These are phyloP conservation scores for Gossypium turneri DNA, from an alignment of 345 rosid species.

Conservation along the genomic window DNA sequence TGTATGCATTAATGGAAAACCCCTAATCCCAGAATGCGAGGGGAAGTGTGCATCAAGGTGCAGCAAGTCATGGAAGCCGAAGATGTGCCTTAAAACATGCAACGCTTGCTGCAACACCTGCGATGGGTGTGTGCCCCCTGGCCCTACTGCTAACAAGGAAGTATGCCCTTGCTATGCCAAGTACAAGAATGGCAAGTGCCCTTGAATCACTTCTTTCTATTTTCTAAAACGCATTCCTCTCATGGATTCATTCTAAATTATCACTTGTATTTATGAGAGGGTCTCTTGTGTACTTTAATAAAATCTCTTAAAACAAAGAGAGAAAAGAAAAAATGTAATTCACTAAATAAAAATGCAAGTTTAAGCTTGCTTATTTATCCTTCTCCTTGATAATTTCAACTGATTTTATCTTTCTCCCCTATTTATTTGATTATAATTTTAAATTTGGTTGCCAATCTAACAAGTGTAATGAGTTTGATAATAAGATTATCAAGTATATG, in stretches of 20 bases:
- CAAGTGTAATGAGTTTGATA: too few relatives aligned
- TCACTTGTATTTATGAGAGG: neutral
- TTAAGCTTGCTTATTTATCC: neutral
- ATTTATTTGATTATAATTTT: neutral
- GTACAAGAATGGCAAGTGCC: neutral
- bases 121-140: slow-evolving; percentile 23
- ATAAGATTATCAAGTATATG: too few relatives aligned
- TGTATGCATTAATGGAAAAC: neutral
- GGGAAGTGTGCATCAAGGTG: slow-evolving; percentile 18
- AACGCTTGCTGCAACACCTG: slow-evolving; percentile 17
- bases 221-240: neutral
- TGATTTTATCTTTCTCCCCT: neutral
- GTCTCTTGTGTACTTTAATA: too few relatives aligned
- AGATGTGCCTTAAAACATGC: slow-evolving; percentile 21
- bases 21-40: neutral
- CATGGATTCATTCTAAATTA: neutral
- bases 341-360: neutral
- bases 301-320: too few relatives aligned
- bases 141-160: slow-evolving; percentile 18
- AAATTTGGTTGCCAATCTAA: too few relatives aligned
- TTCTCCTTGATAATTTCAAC: neutral
- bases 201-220: neutral
- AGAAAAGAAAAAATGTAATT: neutral
- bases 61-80: slow-evolving; percentile 21
- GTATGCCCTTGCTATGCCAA: slow-evolving; percentile 17